These are phyloP conservation scores for Chrysopogon serrulatus DNA, from an alignment of 176 grass and related monocot species.

Conservation along the genomic window DNA sequence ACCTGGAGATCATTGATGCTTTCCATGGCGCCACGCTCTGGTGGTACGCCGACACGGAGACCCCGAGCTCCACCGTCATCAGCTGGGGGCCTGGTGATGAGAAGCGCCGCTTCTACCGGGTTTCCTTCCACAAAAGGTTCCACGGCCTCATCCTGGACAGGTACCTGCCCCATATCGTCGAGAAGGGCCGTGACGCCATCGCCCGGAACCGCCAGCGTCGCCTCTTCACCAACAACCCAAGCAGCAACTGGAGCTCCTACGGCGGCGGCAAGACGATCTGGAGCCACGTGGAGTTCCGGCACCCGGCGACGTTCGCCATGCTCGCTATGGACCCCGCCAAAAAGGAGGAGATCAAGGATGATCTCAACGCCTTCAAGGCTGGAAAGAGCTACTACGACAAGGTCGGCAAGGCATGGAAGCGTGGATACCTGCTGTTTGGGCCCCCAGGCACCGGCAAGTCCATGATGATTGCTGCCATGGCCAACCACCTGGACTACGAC, in stretches of 20 bases:
- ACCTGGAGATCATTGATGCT: neutral
- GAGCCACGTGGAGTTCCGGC: no score
- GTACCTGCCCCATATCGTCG: neutral
- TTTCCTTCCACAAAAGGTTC: neutral
- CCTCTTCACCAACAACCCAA: no score
- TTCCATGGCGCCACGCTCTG: neutral
- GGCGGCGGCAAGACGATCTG: no score
- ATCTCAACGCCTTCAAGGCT: no score
- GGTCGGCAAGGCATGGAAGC: no score
- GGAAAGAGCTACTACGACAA: no score
- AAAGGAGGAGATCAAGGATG: no score
- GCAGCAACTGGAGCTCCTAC: no score
- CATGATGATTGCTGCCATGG: conserved; percentile 28
- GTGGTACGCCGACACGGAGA: neutral
- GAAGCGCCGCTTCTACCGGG: neutral
- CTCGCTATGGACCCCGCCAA: no score
- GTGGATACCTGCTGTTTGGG: no score
- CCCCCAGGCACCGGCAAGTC: conserved; percentile 38
- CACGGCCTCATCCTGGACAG: fast-evolving
- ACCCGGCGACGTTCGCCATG: no score
- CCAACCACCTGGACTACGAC: conserved; percentile 32
- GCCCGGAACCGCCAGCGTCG: no score
- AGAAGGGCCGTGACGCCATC: neutral
- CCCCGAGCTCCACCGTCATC: neutral
- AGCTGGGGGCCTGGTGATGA: fast-evolving